Evolutionary conservation across 1,284 basidiomycete species (phyloP), one percentile per base, ranked within the genome.

Genomic region (Sporisorium graminicola): DNA sequence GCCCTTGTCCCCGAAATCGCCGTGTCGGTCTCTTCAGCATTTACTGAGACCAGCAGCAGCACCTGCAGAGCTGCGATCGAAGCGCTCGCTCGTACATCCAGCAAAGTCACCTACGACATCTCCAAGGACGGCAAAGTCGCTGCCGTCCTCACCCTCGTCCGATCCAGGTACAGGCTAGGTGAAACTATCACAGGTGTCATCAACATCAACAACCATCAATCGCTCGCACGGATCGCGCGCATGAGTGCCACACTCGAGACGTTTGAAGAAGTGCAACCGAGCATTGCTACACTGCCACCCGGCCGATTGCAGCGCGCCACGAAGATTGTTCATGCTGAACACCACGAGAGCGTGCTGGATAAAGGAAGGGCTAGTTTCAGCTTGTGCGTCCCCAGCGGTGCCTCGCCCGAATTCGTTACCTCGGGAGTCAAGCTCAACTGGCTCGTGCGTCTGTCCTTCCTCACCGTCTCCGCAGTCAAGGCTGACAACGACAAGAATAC

Each of bases 1-100:
- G 18, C 46, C 3, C 18, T 53, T 13, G 4, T 61, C 29, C 68
- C 62, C 24, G 62, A 65, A 20, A 26, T 61, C n/a, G 58, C 61
- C n/a, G 42, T 54, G 2, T 22, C 68, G 6, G n/a, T 52, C 8
- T 33, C 58, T 3, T 35, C 62, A 4, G 16, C 49, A 0, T 35
- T 27, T 5, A 31, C 20, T 27, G 49, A 53, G 13, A 37, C 42
- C 18, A 57, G 49, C 16, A 58, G 43, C n/a, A 58, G 49, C 35
- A 55, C 92, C 0, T 97, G 94, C 85, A 89, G 93, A 61, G 92
- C 95, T 79, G 94, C 94, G 0, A 93, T 98, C 1, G 94, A 97
- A 87, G 91, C 96, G 50, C 87, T 96, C 47, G 94, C 94, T 16
- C 88, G 94, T 44, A 93, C 93, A 82, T 91, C 93, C 1, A 92